Evolutionary conservation across 1,284 basidiomycete genomes (phyloP).

Genomic region (Wolfiporia cocos): DNA sequence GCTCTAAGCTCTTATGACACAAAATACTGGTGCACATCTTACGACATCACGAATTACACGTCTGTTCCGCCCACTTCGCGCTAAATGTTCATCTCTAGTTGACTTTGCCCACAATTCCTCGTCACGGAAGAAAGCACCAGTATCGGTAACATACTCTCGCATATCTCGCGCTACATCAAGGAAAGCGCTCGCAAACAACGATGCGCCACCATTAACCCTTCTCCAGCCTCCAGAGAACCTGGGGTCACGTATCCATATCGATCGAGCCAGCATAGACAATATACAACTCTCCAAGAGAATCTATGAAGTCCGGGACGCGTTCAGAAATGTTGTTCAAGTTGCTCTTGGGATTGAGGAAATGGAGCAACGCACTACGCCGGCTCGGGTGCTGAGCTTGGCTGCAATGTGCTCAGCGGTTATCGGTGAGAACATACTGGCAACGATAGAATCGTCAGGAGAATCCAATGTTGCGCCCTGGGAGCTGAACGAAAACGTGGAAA

Average conservation of each 20-base stretch:
- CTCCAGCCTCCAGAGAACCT: conserved; percentile 32
- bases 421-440: conserved; percentile 37
- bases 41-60: conserved; percentile 44
- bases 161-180: conserved; percentile 1
- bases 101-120: conserved; percentile 15
- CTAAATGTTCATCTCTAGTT: conserved; percentile 40
- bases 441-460: conserved; percentile 21
- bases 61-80: conserved; percentile 46
- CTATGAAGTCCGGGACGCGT: conserved; percentile 46
- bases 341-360: conserved; percentile 16
- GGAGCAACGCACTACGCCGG: neutral
- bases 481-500: conserved; percentile 22
- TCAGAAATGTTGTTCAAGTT: conserved; percentile 39
- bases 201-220: conserved; percentile 30
- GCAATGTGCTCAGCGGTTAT: conserved; percentile 42
- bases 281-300: conserved; percentile 42
- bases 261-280: conserved; percentile 29
- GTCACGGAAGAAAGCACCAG: conserved; percentile 11
- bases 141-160: conserved; percentile 22
- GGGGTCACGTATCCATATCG: conserved; percentile 29
- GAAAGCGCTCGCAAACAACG: conserved; percentile 11
- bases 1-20: conserved; percentile 5
- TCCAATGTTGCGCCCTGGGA: conserved; percentile 22
- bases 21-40: conserved; percentile 16
- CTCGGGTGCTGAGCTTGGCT: conserved; percentile 36